Evolutionary conservation across 495 filamentous ascomycete genomes (phyloP), one percentile per base, ranked within the genome.

Genomic region (Glutinoglossum americanum): DNA sequence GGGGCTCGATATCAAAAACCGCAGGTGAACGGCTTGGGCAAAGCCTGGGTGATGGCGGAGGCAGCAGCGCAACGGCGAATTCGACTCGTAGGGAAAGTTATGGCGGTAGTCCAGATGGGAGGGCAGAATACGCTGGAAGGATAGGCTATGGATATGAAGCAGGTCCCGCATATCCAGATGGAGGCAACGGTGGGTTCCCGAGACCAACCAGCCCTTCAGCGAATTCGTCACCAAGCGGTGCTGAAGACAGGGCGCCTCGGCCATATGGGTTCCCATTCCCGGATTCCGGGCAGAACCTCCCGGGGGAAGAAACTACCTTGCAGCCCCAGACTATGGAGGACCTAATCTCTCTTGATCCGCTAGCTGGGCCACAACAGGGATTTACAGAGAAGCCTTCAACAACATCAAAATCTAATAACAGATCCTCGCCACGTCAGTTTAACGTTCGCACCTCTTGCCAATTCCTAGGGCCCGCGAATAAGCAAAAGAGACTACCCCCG

Each of bases 1-100:
- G 89, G 89, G 79, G 74, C 47, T 76, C 73, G 59, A 70, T 73
- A 35, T 72, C 72, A 28, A 71, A 72, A 53, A 51, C 23, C 13
- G 39, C 61, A 11, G 62, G 64, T 19, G 53, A 63, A 23, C 62
- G 58, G 62, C 59, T 57, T 30, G 62, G 41, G 35, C 69, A 58
- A 59, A 59, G 64, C 41, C 55, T 63, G 57, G 51, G n/a, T 47
- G 45, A 65, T 32, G 11, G 23, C 49, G 25, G 11, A 17, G 26
- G 25, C 15, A 64, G 63, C 54, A 62, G 59, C 9, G 59, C 53
- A 3, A 61, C 55, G 4, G 30, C 63, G 7, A 60, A 65, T 51
- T 60, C 64, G 28, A 10, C 54, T 21, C 59, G 55, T 37, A 62
- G 62, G 25, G 59, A 60, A 26, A 67, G 59, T 56, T 41, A 55